phyloP scores from a whole-genome alignment of 306 rosid species.

The Cucurbita ficifolia region DNA sequence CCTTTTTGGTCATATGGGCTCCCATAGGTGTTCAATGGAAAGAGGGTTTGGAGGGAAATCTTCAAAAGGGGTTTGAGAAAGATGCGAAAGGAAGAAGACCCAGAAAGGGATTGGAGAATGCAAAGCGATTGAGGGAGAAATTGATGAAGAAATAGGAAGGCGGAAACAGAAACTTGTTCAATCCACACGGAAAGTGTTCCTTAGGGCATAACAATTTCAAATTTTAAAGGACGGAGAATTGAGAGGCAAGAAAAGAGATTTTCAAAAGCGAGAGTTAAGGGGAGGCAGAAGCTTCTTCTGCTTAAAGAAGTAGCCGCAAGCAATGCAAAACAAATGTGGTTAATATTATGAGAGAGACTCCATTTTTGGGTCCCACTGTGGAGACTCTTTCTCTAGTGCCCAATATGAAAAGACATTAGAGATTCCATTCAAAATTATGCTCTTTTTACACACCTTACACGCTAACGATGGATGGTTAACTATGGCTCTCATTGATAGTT shows the following conservation, averaged over 20 bases:
- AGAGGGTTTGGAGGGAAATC: neutral
- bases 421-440: neutral
- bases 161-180: conserved; percentile 40
- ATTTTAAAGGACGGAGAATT: conserved; percentile 41
- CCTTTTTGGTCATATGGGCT: conserved; percentile 59
- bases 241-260: neutral
- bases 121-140: conserved; percentile 13
- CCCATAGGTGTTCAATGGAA: conserved; percentile 32
- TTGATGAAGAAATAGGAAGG: conserved; percentile 13
- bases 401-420: neutral
- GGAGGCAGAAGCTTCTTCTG: conserved; percentile 17
- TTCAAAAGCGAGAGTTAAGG: no score
- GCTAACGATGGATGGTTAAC: no score
- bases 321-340: neutral
- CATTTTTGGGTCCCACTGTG: neutral
- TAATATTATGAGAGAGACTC: neutral
- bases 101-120: conserved; percentile 1
- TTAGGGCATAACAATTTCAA: conserved; percentile 5
- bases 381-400: neutral
- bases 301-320: neutral
- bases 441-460: no score
- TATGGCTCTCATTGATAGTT: no score
- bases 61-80: neutral
- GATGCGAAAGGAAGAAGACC: neutral
- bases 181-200: neutral